Evolutionary conservation across 2,329 filamentous ascomycete species (phyloP), one percentile per base, ranked within the genome.

Genomic region (Leptosphaerulina australis): DNA sequence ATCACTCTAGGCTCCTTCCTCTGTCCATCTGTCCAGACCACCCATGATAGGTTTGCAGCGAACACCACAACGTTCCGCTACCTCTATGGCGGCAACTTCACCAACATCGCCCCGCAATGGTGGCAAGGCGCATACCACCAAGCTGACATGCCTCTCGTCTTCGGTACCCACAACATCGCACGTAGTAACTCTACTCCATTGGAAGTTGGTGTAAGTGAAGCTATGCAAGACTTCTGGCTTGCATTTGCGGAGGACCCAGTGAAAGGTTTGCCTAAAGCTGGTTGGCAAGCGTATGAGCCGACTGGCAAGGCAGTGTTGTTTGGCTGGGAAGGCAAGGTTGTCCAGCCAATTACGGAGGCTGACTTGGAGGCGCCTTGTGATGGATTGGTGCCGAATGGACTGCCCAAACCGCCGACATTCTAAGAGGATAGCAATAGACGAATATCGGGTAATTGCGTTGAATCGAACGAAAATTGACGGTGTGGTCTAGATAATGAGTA

Each of bases 81-180:
- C 40, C 60, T 70, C 10, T 76, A 72, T 36, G 64, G 58, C 4
- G 73, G 72, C 1, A 71, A 72, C 41, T 72, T 71, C 39, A 63
- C 56, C 39, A 73, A 73, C 51, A 65, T 72, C 18, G 47, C 66
- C 1, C 71, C 69, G 2, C 58, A 54, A 10, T 62, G 57, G 29
- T 74, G 71, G 71, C 30, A 70, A 36, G 72, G 68, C 3, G 69
- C 72, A 6, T 74, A 70, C 37, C 71, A 75, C 45, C 63, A 59
- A 10, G 57, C 65, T 5, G 72, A 74, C 21, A 59, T 74, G 5
- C 63, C 65, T 5, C 52, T 74, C 24, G 55, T 74, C 7, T 73
- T 75, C 40, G 72, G 72, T 5, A 69, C 72, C 1, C 63, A 68
- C 45, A 58, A 55, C 5, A 67, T 65, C 35, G 62, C 54, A 0